Base-by-base conservation (phyloP, 352 stramenopile species). In the Phytopythium vexans region DNA sequence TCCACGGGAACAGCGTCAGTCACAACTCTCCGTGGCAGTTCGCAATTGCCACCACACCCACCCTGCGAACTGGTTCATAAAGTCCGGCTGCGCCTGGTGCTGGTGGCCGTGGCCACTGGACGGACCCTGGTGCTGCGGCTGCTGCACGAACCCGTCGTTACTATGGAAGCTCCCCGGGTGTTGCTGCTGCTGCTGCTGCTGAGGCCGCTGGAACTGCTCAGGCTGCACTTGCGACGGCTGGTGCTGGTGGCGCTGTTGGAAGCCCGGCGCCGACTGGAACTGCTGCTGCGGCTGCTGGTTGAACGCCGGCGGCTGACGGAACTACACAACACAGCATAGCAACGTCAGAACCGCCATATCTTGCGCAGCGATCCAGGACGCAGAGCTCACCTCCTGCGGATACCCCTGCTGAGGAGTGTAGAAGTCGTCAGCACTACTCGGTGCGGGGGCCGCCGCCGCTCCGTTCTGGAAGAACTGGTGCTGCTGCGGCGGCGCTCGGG, bases 61-160 rank as follows among this genome's bases (percentile, higher is more conserved):
- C 82, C 64, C 66, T 6, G 80, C 79, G 47, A 89, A 77, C 57
- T 88, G 77, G 63, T 92, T 88, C 31, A 94, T 84, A 40, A 89
- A 89, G 50, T 90, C 82, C 3, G 57, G 62, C 34, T 82, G 68
- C 16, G 64, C 55, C 42, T 68, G 58, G 21, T 64, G 57, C 39
- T 54, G 57, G 33, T 49, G 58, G 4, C 39, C 39, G 48, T 53
- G 48, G 16, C 38, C 35, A 16, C 32, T 21, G 4, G 21, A 2
- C 21, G 21, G 48, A 53, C 4, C 48, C 37, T 41, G 50, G 37
- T 32, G 53, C 42, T 48, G 54, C 11, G 60, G 61, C 27, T 62
- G 62, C 35, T 68, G 52, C 31, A 66, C 55, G 41, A 47, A 55
- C 12, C 56, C 54, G 14, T 52, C 54, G 21, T 27, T 27, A 2